A percentile compares a stretch with the other conserved stretches of the same genome.
These are phyloP conservation scores for Xylaria grammica DNA, from an alignment of 495 filamentous ascomycete genomes.

Conservation along the genomic window DNA sequence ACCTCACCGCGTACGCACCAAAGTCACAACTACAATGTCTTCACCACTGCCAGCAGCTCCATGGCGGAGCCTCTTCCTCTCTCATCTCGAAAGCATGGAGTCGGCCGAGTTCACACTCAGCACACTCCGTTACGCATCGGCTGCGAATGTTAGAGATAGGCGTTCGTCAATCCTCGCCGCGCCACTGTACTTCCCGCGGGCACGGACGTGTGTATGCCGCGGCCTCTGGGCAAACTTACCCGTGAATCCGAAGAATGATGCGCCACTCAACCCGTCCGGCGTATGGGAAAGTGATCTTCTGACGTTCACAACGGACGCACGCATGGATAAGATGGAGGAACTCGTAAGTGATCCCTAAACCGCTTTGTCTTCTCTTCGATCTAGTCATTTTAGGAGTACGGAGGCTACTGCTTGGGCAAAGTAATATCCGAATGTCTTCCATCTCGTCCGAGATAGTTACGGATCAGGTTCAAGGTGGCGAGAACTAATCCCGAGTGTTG, in stretches of 20 bases:
- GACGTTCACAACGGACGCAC: slow-evolving; percentile 83
- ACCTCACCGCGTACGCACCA: neutral
- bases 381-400: neutral
- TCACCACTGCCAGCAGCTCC: slow-evolving; percentile 31
- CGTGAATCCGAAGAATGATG: slow-evolving; percentile 66
- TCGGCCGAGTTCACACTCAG: slow-evolving; percentile 74
- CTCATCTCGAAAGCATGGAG: slow-evolving; percentile 64
- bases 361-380: neutral
- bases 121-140: slow-evolving; percentile 59
- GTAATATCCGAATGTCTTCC: neutral
- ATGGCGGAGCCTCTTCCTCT: slow-evolving; percentile 71
- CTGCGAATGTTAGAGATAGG: slow-evolving; percentile 1
- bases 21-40: slow-evolving; percentile 23
- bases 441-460: neutral
- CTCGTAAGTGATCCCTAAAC: slow-evolving; percentile 48
- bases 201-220: slow-evolving; percentile 68
- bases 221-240: slow-evolving; percentile 79
- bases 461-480: too few species aligned
- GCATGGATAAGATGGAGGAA: slow-evolving; percentile 82
- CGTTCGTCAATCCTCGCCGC: slow-evolving; percentile 16
- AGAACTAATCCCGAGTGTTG: too few species aligned
- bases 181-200: slow-evolving; percentile 43
- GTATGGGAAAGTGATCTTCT: slow-evolving; percentile 75
- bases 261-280: slow-evolving; percentile 61
- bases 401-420: neutral